Base-by-base conservation (phyloP, 306 rosid species). In the Cucumis melo region DNA sequence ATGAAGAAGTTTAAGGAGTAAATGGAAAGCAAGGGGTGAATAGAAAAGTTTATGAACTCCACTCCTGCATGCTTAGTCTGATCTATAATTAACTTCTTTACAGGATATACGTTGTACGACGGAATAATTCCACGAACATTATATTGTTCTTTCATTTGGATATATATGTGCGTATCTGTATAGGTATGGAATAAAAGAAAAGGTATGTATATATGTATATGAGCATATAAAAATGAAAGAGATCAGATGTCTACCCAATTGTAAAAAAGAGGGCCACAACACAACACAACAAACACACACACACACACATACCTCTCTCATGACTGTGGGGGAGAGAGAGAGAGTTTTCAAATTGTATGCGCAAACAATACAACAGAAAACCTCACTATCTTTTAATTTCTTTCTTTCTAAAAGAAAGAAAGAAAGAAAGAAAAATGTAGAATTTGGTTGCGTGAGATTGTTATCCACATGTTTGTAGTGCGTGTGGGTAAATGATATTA, bases 401-500 rank as follows among this genome's bases (percentile, higher is more conserved):
- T n/a, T 32, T 32, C 36, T 32, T 32, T 32, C 36, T 32, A 4
- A 32, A 0, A 32, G 3, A 32, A 32, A 32, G 4, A 32, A 32
- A 32, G 2, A 32, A 32, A 32, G 5, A 32, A 32, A 32, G 36
- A 32, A 32, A 32, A 32, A 32, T 32, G 3, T 32, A 32, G 5
- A 11, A 48, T 48, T 51, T 29, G 78, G 78, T 74, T 74, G 48
- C 64, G 51, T 72, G 59, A 50, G 78, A 74, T 74, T 74, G 78
- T 36, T 74, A 74, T 74, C 78, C 78, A 74, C 78, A 74, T 74
- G 64, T 34, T 74, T 74, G 42, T 74, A 74, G 78, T 74, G 78
- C 78, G 77, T 74, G 63, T 55, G 78, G 65, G 64, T 74, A 46
- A 46, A 38, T 74, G 64, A 36, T 19, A 54, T n/a, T 74, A 74